Base-by-base conservation (phyloP, 2,329 filamentous ascomycete species). In the Colletotrichum filicis region DNA sequence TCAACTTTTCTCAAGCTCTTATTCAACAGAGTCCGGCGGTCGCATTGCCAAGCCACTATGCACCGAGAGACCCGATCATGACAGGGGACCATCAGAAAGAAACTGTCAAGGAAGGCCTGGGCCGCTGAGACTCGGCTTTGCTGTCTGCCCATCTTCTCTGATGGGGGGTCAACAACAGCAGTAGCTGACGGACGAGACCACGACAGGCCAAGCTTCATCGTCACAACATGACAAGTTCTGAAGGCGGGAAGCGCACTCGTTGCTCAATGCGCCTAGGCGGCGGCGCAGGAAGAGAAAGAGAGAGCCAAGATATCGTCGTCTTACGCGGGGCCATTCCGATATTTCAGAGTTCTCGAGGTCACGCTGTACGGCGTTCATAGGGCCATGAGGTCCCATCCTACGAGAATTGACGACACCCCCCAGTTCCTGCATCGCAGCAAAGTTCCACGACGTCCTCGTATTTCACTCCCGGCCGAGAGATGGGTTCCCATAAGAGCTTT, bases 371-470 rank as follows among this genome's bases (percentile, higher is more conserved):
- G 60, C 19, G 26, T 24, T 14, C 60, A 14, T 16, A 11, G 14
- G 30, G 32, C 22, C 26, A 28, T 35, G 35, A 16, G 32, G 24
- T 49, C 32, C 42, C 4, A 61, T 28, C 26, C 22, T 24, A 52
- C 55, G 37, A 42, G 37, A 42, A 42, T 42, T 42, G 37, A 42
- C 37, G 14, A 42, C 37, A 46, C 42, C 16, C 16, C 42, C 42
- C 16, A 46, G 42, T 46, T 46, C 28, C 58, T 57, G 65, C 57
- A 32, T 65, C 35, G 42, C 42, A 60, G 60, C 28, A 42, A 16
- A 19, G 70, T 73, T 70, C 55, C 70, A 66, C 60, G 56, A 61
- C 70, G 58, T 14, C 32, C 56, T 73, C 70, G 70, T 73, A 73
- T 73, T 70, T 24, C 70, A 56, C 19, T 49, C 56, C 70, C 56